A percentile compares a stretch with the other conserved stretches of the same genome.
These are phyloP conservation scores for Melocanna baccifera DNA, from an alignment of 176 grass and related monocot genomes.

Conservation along the genomic window DNA sequence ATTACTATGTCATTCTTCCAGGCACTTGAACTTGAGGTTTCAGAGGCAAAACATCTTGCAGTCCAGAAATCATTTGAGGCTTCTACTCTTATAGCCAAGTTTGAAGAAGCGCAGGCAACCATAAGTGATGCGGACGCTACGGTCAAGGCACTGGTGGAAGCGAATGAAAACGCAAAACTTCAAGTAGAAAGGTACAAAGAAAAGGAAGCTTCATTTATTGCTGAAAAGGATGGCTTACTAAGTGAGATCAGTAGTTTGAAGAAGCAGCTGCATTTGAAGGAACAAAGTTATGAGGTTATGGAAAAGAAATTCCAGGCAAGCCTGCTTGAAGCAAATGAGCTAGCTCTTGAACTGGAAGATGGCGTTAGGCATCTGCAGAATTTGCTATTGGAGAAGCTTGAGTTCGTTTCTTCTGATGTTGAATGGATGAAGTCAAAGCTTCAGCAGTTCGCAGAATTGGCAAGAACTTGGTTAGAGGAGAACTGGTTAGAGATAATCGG, in stretches of 20 bases:
- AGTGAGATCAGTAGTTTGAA: conserved; percentile 52
- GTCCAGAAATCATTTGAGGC: conserved; percentile 74
- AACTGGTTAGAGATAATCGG: conserved; percentile 89
- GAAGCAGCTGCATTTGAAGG: conserved; percentile 47
- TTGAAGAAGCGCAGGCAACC: conserved; percentile 80
- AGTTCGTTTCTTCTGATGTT: conserved; percentile 66
- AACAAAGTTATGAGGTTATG: conserved; percentile 54
- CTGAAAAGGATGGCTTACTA: conserved; percentile 50
- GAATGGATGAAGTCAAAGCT: conserved; percentile 63
- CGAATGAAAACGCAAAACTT: conserved; percentile 63
- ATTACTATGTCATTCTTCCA: conserved; percentile 28
- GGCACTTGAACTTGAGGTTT: conserved; percentile 65
- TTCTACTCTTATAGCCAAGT: conserved; percentile 58
- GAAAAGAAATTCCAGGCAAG: conserved; percentile 51
- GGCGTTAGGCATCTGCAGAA: conserved; percentile 50
- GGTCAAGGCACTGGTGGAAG: conserved; percentile 65
- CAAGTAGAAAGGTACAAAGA: conserved; percentile 53
- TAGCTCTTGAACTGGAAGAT: conserved; percentile 71
- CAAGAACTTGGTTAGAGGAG: conserved; percentile 69
- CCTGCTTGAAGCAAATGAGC: conserved; percentile 47
- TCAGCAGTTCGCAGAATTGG: conserved; percentile 42
- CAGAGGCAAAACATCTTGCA: conserved; percentile 56
- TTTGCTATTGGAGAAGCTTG: conserved; percentile 51
- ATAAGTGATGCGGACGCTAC: conserved; percentile 76
- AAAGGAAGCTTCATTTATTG: conserved; percentile 47